Conservation (phyloP, 345 rosid genomes). For the Euphorbia peplus region DNA sequence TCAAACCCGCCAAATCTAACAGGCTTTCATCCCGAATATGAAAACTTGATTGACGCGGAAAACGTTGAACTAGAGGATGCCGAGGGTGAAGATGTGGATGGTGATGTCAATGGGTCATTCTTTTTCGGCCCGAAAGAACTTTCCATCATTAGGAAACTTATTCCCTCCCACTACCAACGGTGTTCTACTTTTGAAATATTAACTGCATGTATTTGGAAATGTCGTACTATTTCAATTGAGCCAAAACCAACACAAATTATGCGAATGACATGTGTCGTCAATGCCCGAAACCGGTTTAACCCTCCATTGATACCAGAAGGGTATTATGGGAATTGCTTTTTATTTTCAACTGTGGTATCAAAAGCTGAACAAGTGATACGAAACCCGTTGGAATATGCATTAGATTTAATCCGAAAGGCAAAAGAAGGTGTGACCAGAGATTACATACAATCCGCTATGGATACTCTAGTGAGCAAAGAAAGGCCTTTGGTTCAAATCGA, state of each 20-base stretch:
- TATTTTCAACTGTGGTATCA: constrained; percentile 22
- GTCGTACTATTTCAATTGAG: constrained; percentile 10
- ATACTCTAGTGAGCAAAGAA: constrained; percentile 13
- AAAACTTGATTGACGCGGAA: neutral
- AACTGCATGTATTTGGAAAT: constrained; percentile 27
- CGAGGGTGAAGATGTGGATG: neutral
- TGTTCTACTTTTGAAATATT: constrained; percentile 18
- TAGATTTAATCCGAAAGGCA: constrained; percentile 23
- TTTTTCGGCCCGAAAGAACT: constrained; percentile 6
- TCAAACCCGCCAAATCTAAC: neutral
- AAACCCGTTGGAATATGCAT: constrained; percentile 26
- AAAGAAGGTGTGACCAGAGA: constrained; percentile 19
- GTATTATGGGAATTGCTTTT: constrained; percentile 41
- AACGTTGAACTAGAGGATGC: neutral
- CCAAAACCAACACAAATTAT: constrained; percentile 7
- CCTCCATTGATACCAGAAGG: constrained; percentile 7
- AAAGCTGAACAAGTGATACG: constrained; percentile 12
- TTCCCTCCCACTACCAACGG: neutral
- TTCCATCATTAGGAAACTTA: neutral
- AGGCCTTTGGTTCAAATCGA: neutral
- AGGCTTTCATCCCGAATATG: neutral
- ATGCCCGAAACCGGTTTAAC: neutral
- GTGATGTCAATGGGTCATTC: constrained; percentile 5
- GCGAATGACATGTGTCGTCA: neutral
- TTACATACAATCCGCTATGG: constrained; percentile 14